Conservation (phyloP, 2,329 filamentous ascomycete genomes). For the Neofusicoccum ribis region DNA sequence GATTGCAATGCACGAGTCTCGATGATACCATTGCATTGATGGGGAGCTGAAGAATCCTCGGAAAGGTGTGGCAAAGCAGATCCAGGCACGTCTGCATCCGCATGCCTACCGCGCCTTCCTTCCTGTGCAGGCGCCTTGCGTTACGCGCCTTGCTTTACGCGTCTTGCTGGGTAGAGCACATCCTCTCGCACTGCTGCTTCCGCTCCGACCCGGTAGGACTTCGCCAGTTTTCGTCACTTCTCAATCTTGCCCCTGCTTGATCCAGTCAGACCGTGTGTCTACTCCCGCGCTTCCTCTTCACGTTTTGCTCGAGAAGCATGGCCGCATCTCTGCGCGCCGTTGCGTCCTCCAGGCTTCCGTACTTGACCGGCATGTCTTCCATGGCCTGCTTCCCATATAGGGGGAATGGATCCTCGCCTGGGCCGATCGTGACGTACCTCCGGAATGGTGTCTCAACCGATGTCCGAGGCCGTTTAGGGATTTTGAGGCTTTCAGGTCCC, state of each 20-base stretch:
- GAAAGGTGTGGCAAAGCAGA: no score
- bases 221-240: background rate
- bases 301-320: background rate
- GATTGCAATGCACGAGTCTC: no score
- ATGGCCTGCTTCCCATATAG: slow-evolving; percentile 16
- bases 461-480: background rate
- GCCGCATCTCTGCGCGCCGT: slow-evolving; percentile 7
- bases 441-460: slow-evolving; percentile 17
- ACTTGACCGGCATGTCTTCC: slow-evolving; percentile 5
- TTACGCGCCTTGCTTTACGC: no score
- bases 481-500: background rate
- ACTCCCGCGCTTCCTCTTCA: background rate
- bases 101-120: no score
- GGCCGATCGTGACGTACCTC: slow-evolving; percentile 14
- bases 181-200: no score
- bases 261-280: background rate
- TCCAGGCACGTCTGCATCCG: no score
- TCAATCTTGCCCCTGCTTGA: background rate
- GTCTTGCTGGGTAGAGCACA: no score
- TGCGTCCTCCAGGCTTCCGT: slow-evolving; percentile 2
- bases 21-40: no score
- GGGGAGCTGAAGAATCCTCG: no score
- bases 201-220: no score
- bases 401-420: slow-evolving; percentile 15
- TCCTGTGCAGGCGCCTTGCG: no score